Evolutionary conservation across 148 eudicot genomes (phyloP), one percentile per base, ranked within the genome.

Genomic region (Vaccinium vitisidaea): DNA sequence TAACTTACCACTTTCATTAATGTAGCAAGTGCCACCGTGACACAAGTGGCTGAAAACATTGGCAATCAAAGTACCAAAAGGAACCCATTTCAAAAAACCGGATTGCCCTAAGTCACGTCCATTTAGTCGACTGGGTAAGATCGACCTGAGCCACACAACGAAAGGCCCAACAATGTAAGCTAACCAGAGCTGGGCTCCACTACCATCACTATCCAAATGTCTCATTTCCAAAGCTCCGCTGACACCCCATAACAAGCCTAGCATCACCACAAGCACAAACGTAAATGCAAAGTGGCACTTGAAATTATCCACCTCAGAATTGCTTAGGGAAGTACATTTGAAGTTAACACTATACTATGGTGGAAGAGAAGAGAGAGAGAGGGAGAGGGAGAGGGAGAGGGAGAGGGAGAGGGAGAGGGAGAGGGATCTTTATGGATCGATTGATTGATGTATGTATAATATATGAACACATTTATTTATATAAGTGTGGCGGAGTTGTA

Each of bases 121-220:
- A 84, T 96, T 96, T 8, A 93, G 79, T 70, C 97, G 90, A 18
- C 63, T 5, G 56, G 99, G 92, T 81, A 96, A 93, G 90, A 87
- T 92, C 97, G 95, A 96, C 84, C 99, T 90, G 52, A 88, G 82
- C 98, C 99, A 94, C 39, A 94, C 99, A 80, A 98, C 98, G 6
- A 93, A 82, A 9, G 98, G 98, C 48, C 92, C 95, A 11, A 94
- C 95, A 32, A 96, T 58, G 89, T 97, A 94, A 46, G 88, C 99
- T 82, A 96, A 70, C 95, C 95, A 93, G 63, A 96, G 92, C 83
- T 95, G 91, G 32, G 98, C 93, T 27, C 52, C 85, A 58, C 87
- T 89, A 49, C 95, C 88, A 1, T 94, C 95, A 74, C 82, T 75
- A 65, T 84, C 81, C 63, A 96, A 94, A 49, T 89, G 89, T 84